Conservation (phyloP, 305 asterid genomes). For the Coffea humblotiana region DNA sequence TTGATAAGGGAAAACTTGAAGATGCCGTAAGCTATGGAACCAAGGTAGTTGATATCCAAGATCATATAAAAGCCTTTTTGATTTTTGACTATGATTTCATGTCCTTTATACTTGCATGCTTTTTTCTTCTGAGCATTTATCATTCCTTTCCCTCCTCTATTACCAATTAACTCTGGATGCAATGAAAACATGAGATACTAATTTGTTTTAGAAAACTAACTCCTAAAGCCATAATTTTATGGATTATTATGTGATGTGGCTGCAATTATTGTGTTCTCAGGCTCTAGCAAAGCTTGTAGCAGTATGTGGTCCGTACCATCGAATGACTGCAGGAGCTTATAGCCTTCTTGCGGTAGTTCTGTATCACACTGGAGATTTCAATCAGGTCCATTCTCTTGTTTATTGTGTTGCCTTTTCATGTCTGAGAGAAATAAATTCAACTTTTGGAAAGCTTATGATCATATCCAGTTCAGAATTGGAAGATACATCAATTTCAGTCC, state of each 20-base stretch:
- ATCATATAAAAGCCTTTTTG: conserved; percentile 9
- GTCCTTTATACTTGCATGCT: conserved; percentile 2
- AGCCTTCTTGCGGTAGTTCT: conserved; percentile 99
- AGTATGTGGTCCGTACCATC: conserved; percentile 96
- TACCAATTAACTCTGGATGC: background rate
- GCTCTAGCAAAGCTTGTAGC: conserved; percentile 98
- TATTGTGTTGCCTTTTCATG: conserved; percentile 21
- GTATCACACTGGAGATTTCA: conserved; percentile 98
- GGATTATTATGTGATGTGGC: conserved; percentile 9
- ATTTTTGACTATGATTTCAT: background rate
- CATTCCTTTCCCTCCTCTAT: background rate
- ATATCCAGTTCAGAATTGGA: background rate
- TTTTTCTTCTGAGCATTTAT: background rate
- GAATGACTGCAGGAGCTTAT: conserved; percentile 99
- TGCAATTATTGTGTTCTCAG: conserved; percentile 40
- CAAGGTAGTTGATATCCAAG: conserved; percentile 58
- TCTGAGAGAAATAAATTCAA: conserved; percentile 8
- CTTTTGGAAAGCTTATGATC: conserved; percentile 16
- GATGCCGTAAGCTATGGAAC: conserved; percentile 99
- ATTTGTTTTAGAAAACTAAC: background rate
- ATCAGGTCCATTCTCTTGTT: conserved; percentile 61
- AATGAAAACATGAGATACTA: background rate
- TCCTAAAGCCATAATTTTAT: background rate
- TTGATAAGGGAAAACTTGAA: conserved; percentile 98
- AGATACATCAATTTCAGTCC: conserved; percentile 2